Evolutionary conservation across 225 moss, liverwort and hornwort species (phyloP).

Genomic region (Straminergon stramineum): DNA sequence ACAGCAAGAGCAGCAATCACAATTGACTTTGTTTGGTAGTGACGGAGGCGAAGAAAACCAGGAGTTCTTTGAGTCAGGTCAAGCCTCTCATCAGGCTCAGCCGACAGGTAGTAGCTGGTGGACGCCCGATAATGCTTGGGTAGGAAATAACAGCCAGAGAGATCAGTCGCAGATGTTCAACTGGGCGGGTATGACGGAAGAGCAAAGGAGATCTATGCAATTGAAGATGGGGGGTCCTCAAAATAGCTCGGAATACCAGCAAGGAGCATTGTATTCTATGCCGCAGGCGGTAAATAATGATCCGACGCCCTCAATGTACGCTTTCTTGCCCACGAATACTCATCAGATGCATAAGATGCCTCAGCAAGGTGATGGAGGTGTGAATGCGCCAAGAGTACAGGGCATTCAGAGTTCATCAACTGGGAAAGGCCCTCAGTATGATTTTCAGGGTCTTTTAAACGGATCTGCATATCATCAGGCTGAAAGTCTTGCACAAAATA

Average conservation of each 20-base stretch:
- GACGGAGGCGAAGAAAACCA: slow-evolving; percentile 65
- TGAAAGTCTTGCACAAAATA: slow-evolving; percentile 33
- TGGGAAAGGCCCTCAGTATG: slow-evolving; percentile 60
- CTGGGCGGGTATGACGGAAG: slow-evolving; percentile 58
- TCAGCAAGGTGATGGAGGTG: slow-evolving; percentile 55
- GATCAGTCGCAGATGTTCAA: slow-evolving; percentile 70
- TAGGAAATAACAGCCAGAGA: slow-evolving; percentile 53
- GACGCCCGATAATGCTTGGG: slow-evolving; percentile 65
- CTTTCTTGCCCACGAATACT: slow-evolving; percentile 67
- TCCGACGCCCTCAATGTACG: slow-evolving; percentile 67
- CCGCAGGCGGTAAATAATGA: slow-evolving; percentile 55
- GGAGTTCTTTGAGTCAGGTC: slow-evolving; percentile 70
- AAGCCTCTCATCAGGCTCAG: slow-evolving; percentile 63
- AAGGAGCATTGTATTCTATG: slow-evolving; percentile 41
- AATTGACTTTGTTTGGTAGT: slow-evolving; percentile 52
- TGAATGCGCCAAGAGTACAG: slow-evolving; percentile 25
- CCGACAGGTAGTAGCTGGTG: slow-evolving; percentile 43
- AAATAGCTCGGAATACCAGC: slow-evolving; percentile 48
- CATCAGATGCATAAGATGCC: slow-evolving; percentile 61
- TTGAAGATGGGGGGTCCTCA: slow-evolving; percentile 57
- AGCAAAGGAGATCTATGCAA: slow-evolving; percentile 63
- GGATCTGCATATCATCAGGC: slow-evolving; percentile 52
- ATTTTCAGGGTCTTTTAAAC: slow-evolving; percentile 77
- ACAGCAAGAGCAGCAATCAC: slow-evolving; percentile 67
- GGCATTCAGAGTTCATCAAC: slow-evolving; percentile 31